Evolutionary conservation across 208 protist genomes (phyloP), one percentile per base, ranked within the genome.

Genomic region (Jaenimonas drosophilae): DNA sequence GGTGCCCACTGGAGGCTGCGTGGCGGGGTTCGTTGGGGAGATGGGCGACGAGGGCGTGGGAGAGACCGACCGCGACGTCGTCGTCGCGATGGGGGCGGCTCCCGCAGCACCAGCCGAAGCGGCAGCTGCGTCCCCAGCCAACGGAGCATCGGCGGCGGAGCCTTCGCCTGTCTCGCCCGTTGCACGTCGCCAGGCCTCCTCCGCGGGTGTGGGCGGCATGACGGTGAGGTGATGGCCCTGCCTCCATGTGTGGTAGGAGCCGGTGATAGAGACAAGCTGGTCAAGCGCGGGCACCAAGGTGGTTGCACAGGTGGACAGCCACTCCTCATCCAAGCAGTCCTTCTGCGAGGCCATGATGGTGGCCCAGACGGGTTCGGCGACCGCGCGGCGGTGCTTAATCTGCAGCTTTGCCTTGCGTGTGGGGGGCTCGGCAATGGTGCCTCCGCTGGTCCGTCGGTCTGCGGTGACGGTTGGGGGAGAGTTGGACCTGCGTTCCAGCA

Each of bases 301-400:
- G 21, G 7, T 11, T 14, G 12, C 6, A 23, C 42, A 48, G 9
- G 17, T 16, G 42, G 20, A 16, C 7, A 48, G 12, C 42, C 42
- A 48, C 5, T 34, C 24, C n/a, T 48, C 24, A 24, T 48, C 42
- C 24, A n/a, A 26, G 6, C n/a, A 21, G 20, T 11, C 26, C 21
- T 7, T 26, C 26, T 48, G 42, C 12, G 7, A 17, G 24, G 42
- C 16, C 7, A 9, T 14, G 7, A 48, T 17, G 26, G 31, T 48
- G 24, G 42, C 14, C 42, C 42, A 48, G 12, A 48, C 20, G 12
- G 42, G 42, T 48, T 23, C 16, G 42, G 24, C 24, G 42, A 7
- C 42, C 19, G 42, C 7, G 42, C 26, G 11, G 24, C 12, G n/a
- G 42, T 11, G 7, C 20, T 6, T 23, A 48, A 12, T 9, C 17